phyloP scores from a whole-genome alignment of 768 basidiomycete species.

The Filobasidium wieringae region DNA sequence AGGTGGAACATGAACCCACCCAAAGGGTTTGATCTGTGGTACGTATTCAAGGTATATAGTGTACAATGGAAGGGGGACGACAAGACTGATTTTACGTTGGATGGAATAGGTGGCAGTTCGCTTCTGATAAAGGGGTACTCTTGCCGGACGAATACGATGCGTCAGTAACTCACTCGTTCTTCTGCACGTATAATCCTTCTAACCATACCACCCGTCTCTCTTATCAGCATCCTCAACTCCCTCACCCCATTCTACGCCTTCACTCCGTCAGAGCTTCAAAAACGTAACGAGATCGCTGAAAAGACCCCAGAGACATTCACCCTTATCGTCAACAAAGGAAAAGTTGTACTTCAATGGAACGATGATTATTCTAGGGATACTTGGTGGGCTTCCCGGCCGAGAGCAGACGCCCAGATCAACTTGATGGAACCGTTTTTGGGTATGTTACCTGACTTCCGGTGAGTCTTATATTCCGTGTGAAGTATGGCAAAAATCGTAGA shows the following conservation, averaged over 20 bases:
- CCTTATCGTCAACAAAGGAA: conserved; percentile 36
- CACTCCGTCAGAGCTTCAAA: conserved; percentile 27
- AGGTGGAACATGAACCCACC: conserved; percentile 73
- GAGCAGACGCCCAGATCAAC: conserved; percentile 40
- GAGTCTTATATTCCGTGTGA: conserved; percentile 2
- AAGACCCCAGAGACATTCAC: conserved; percentile 38
- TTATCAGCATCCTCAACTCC: conserved; percentile 34
- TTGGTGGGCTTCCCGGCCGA: conserved; percentile 36
- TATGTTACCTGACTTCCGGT: conserved; percentile 33
- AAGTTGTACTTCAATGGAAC: conserved; percentile 40
- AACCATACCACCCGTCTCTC: neutral
- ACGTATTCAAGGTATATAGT: neutral
- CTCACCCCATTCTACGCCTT: conserved; percentile 37
- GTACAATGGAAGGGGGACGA: neutral
- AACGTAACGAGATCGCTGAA: conserved; percentile 35
- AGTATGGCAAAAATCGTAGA: neutral
- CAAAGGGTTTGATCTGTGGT: conserved; percentile 84
- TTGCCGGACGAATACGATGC: conserved; percentile 39
- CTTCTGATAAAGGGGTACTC: conserved; percentile 27
- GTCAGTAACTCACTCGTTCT: conserved; percentile 18
- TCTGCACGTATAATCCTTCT: neutral
- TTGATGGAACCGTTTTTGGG: conserved; percentile 39
- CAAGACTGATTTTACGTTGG: neutral
- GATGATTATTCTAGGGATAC: conserved; percentile 39
- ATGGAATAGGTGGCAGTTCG: conserved; percentile 32